Evolutionary conservation across 2,329 filamentous ascomycete genomes (phyloP), one percentile per base, ranked within the genome.

Genomic region (Stemphylium beticola): DNA sequence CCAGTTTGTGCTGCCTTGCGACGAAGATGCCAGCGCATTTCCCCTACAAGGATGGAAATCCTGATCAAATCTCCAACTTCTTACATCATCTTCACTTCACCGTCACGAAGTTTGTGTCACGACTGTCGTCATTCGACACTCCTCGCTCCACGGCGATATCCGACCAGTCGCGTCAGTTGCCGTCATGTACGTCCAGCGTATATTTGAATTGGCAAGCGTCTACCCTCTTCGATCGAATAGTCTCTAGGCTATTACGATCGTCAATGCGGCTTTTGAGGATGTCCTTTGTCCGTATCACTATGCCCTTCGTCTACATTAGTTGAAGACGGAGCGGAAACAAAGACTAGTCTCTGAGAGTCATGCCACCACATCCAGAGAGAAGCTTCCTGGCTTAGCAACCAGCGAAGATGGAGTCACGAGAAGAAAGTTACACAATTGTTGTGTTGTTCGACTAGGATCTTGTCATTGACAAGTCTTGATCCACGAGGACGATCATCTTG

Each of bases 291-390:
- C 91, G 91, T 83, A 87, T 82, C 82, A 71, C 29, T 53, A 53
- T 77, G 87, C 89, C 88, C 86, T 87, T 85, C 85, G 49, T 68
- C 76, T 74, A 72, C 68, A 72, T 63, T 9, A 11, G 9, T 59
- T 55, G 66, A 53, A 49, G 73, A 69, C 69, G 86, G 86, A 87
- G 89, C 87, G 90, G 88, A 93, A 89, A 81, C 89, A 96, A 96
- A 97, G 92, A 95, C 91, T 80, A 87, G 88, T 96, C 91, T 88
- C 82, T 76, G 89, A 90, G 87, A 90, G 88, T 85, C 88, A 85
- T 91, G 91, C 89, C 83, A 69, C 81, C 74, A 85, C 90, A 87
- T 72, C 92, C 88, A 82, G 90, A 93, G 86, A 88, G 85, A 86
- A 65, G 62, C 50, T 58, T 62, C 69, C 64, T 57, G 58, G 62